Conservation (phyloP, 768 basidiomycete species). For the Suillus bovinus region DNA sequence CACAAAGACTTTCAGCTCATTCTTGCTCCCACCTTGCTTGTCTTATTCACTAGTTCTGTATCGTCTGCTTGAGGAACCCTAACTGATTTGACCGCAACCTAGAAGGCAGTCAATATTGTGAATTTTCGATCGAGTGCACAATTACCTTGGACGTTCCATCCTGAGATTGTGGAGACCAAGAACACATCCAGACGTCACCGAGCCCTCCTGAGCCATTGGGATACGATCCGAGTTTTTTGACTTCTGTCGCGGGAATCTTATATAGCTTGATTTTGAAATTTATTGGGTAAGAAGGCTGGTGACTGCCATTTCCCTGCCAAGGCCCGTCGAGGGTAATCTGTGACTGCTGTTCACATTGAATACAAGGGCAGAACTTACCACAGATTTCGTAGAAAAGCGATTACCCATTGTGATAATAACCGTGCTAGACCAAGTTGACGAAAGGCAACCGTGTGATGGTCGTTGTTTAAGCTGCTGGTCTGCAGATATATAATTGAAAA, state of each 20-base stretch:
- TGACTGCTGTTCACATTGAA: background rate
- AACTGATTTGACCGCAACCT: constrained; percentile 13
- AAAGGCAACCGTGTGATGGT: background rate
- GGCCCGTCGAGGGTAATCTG: background rate
- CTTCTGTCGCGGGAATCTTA: background rate
- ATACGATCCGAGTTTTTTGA: background rate
- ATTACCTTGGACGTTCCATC: background rate
- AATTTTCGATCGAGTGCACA: background rate
- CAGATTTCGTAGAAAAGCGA: too few species aligned
- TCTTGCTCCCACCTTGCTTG: constrained; percentile 3
- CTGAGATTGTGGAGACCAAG: background rate
- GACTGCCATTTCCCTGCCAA: background rate
- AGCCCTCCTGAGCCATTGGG: constrained; percentile 8
- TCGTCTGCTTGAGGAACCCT: constrained; percentile 1
- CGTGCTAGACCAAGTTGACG: too few species aligned
- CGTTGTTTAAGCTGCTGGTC: background rate
- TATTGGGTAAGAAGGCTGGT: background rate
- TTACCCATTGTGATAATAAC: background rate
- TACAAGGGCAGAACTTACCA: background rate
- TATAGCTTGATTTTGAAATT: background rate
- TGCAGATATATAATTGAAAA: background rate
- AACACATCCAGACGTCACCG: constrained; percentile 14
- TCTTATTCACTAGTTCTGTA: background rate
- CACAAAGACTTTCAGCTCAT: background rate
- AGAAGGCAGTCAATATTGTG: background rate